Evolutionary conservation across 352 stramenopile species (phyloP), one percentile per base, ranked within the genome.

Genomic region (Globisporangium splendens): DNA sequence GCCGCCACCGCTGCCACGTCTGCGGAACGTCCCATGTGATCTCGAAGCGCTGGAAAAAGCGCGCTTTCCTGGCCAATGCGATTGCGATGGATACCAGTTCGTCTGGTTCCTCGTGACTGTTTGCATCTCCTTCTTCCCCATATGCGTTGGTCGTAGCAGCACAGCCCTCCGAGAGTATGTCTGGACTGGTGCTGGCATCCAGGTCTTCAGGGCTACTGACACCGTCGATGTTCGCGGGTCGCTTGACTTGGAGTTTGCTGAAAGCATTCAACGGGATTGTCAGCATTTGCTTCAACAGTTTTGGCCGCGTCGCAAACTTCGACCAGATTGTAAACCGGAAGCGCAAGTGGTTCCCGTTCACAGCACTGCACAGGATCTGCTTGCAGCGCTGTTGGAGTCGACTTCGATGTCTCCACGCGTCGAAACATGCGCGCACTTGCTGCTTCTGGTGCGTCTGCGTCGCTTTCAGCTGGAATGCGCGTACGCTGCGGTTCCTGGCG

Each of bases 281-380:
- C 18, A 38, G 38, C 8, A 22, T 14, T 24, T 50, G 14, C n/a
- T 66, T 63, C 11, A 89, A 53, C 1, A 61, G 66, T 38, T 63
- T 61, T 8, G 62, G 46, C 8, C 78, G 63, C 8, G 8, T 35
- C 3, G 65, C 62, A 22, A 84, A 86, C 46, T 62, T 50, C 24
- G 75, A 71, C 80, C 80, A 91, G 11, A 86, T 51, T 21, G 70
- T 28, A 21, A 86, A 91, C 0, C 78, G 74, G 24, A 86, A 80
- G 5, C 75, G 68, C 13, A 84, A 8, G 18, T 65, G 71, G 17
- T 69, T 75, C 0, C 63, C 56, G 8, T 73, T 54, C 22, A 73
- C 69, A 5, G 79, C 65, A 20, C 55, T 76, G 8, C 53, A 61
- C 2, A 90, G 47, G 7, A 90, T 50, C 15, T 57, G 69, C 12